Base-by-base conservation (phyloP, 1,284 basidiomycete genomes). In the Baeospora myosura region DNA sequence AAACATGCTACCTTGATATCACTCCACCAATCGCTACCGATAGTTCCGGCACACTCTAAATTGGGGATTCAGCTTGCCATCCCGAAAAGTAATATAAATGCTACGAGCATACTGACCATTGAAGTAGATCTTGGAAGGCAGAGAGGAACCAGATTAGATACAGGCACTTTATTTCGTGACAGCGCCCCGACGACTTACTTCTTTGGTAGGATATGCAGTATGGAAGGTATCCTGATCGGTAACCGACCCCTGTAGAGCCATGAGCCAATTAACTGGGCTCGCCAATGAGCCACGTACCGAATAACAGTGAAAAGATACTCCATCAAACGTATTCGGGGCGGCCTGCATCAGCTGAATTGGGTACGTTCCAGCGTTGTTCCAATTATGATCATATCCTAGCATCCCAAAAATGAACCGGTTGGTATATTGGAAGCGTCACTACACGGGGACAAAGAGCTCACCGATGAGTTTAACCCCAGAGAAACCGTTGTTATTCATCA, bases 21-120 rank as follows among this genome's bases (percentile, higher is more conserved):
- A 42, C 49, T 64, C 74, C 75, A 78, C 73, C 73, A 78, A 52
- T 78, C 72, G 11, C 63, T 45, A 16, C 58, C 58, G 14, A 60
- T 46, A 11, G 53, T 53, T 2, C 61, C 62, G 5, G 52, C 32
- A 30, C 52, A 56, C 41, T 54, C 54, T 30, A 20, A 34, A 20
- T 3, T 11, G 11, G 52, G 52, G 5, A 49, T 41, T 22, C 50
- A 49, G 18, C 52, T 46, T 34, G 49, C 45, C 47, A 45, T 17
- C 7, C n/a, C 11, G 17, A 8, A 4, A 31, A 30, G 28, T 30
- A 12, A 30, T 12, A 5, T 4, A 30, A 16, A 30, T 16, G 12
- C 12, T 16, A 4, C 28, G 16, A 16, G 16, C 12, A 30, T 30
- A 2, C 12, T 12, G 5, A 30, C 16, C 28, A 5, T 5, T 30